Evolutionary conservation across 2,329 filamentous ascomycete species (phyloP).

Genomic region (Ophiostoma novo-ulmi): DNA sequence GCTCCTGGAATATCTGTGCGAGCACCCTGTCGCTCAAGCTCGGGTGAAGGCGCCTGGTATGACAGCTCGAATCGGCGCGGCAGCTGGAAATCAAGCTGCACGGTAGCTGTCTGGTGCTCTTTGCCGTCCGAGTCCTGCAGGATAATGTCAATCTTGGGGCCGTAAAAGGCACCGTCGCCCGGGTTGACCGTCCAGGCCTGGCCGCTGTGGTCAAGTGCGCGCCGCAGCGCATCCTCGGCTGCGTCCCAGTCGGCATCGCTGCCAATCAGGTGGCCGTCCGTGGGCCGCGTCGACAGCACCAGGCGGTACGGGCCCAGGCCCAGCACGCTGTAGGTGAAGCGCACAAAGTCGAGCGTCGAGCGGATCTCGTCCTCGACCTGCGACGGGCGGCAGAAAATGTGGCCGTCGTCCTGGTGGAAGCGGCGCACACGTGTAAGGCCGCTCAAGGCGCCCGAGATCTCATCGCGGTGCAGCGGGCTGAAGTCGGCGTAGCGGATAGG

Average conservation of each 20-base stretch:
- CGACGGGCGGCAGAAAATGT: slow-evolving; percentile 74
- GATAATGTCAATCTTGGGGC: slow-evolving; percentile 86
- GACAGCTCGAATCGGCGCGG: slow-evolving; percentile 74
- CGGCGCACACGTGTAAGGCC: slow-evolving; percentile 87
- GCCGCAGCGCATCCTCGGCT: slow-evolving; percentile 61
- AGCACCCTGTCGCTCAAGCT: slow-evolving; percentile 49
- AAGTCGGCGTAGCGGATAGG: slow-evolving; percentile 94
- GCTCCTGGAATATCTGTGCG: background rate
- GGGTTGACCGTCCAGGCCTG: slow-evolving; percentile 69
- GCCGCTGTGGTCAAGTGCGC: slow-evolving; percentile 58
- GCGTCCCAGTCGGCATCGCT: slow-evolving; percentile 61
- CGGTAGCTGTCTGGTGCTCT: slow-evolving; percentile 81
- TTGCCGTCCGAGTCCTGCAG: slow-evolving; percentile 75
- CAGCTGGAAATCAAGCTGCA: slow-evolving; percentile 86
- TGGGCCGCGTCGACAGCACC: slow-evolving; percentile 71
- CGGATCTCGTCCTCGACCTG: slow-evolving; percentile 72
- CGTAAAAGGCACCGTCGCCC: slow-evolving; percentile 85
- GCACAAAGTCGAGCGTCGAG: slow-evolving; percentile 68
- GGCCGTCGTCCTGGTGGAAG: slow-evolving; percentile 94
- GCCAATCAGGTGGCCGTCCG: slow-evolving; percentile 67
- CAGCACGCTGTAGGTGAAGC: slow-evolving; percentile 65
- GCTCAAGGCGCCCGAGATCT: slow-evolving; percentile 84
- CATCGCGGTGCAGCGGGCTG: slow-evolving; percentile 90
- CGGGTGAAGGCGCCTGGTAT: slow-evolving; percentile 65
- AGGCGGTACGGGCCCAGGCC: slow-evolving; percentile 68